A percentile compares a stretch with the other conserved stretches of the same genome.
phyloP scores from a whole-genome alignment of 495 filamentous ascomycete genomes.

The Talaromyces liani region DNA sequence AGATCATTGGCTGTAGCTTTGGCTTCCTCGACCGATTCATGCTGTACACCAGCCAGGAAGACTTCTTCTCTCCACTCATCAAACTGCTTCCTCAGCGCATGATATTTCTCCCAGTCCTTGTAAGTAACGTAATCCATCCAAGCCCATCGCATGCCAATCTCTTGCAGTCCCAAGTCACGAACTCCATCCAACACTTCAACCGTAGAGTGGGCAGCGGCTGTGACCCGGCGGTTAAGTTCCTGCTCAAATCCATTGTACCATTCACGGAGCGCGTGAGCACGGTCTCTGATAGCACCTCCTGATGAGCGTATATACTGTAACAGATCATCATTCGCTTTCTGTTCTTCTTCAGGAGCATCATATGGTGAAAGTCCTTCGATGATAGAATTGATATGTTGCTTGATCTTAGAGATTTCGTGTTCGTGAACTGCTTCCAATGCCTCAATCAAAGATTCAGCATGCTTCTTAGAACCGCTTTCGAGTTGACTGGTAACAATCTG shows the following conservation, averaged over 20 bases:
- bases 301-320: slow-evolving; percentile 57
- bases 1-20: slow-evolving; percentile 60
- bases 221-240: slow-evolving; percentile 61
- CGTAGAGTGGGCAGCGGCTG: slow-evolving; percentile 69
- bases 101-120: slow-evolving; percentile 92
- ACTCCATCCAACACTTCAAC: slow-evolving; percentile 77
- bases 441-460: slow-evolving; percentile 59
- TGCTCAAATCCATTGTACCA: slow-evolving; percentile 72
- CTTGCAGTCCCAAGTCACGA: slow-evolving; percentile 81
- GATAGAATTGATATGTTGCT: slow-evolving; percentile 55
- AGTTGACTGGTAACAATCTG: slow-evolving; percentile 73
- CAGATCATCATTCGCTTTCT: slow-evolving; percentile 57
- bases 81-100: slow-evolving; percentile 73
- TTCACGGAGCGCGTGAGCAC: slow-evolving; percentile 69
- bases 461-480: slow-evolving; percentile 52
- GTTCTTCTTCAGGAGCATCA: slow-evolving; percentile 41
- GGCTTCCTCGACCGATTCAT: slow-evolving; percentile 64
- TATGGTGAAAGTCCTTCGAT: slow-evolving; percentile 48
- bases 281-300: slow-evolving; percentile 69
- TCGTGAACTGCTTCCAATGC: slow-evolving; percentile 61
- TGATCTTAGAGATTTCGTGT: slow-evolving; percentile 56
- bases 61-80: slow-evolving; percentile 82
- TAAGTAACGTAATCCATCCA: slow-evolving; percentile 94
- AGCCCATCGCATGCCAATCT: slow-evolving; percentile 96
- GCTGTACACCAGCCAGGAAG: slow-evolving; percentile 58